Evolutionary conservation across 1,284 basidiomycete genomes (phyloP), one percentile per base, ranked within the genome.

Genomic region (Vanrija pseudolonga): DNA sequence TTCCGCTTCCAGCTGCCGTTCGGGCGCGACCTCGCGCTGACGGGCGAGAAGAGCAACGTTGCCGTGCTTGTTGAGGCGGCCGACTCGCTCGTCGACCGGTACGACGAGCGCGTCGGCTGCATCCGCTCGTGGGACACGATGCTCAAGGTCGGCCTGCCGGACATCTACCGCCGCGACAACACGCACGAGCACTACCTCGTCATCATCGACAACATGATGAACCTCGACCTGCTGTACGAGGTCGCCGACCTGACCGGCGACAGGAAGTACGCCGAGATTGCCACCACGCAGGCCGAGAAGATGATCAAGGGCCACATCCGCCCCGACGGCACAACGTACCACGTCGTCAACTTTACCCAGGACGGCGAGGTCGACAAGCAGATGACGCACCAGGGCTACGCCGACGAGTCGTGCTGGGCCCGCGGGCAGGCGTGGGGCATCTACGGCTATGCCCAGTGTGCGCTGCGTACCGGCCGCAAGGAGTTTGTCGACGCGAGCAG

Each of bases 191-290:
- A 73, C 51, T 72, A 61, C 56, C 53, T 73, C 14, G 63, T 64
- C 17, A 73, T 73, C 52, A 71, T 73, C 39, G 71, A 73, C 61
- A 73, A 71, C 51, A 68, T 73, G 66, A 73, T 73, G 69, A 73
- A 73, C 49, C 66, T 73, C 7, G 69, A 71, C 51, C 52, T 73
- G 44, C 45, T 73, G 47, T 73, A 67, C 53, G 53, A 65, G 44
- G 69, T 64, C 3, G 63, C 65, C 7, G 53, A 67, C 19, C 52
- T 68, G 20, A 71, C 68, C 5, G 67, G 67, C 4, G 62, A 70
- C 53, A 23, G 47, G n/a, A 51, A 52, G 18, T 73, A 68, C 53
- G 67, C 65, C 20, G 52, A 64, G 3, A 56, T 67, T 45, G 71
- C 71, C 2, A 71, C 51, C 12, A 45, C 49, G 22, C 69, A 71